phyloP scores from a whole-genome alignment of 371 early-diverging fungal genomes.

The Apophysomyces sp. region DNA sequence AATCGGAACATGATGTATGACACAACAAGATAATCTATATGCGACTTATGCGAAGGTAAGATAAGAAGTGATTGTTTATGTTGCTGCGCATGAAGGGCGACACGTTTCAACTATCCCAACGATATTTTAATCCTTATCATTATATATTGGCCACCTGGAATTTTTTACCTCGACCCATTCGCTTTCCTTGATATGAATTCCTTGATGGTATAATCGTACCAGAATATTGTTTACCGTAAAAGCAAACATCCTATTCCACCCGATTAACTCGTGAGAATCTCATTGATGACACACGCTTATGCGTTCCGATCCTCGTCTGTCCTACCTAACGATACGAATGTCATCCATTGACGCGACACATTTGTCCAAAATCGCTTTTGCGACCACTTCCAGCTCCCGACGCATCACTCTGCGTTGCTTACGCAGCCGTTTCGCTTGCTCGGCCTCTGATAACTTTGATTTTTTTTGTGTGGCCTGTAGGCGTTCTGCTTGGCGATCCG shows the following conservation, averaged over 20 bases:
- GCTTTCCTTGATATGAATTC: conserved; percentile 80
- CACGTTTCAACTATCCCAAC: conserved; percentile 52
- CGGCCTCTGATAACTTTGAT: conserved; percentile 13
- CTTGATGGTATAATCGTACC: conserved; percentile 80
- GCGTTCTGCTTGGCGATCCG: conserved; percentile 17
- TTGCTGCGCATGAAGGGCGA: conserved; percentile 66
- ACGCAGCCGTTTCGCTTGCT: background rate
- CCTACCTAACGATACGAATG: conserved; percentile 60
- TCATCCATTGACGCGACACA: conserved; percentile 71
- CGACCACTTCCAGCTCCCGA: conserved; percentile 54
- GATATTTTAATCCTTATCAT: background rate
- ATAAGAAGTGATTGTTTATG: conserved; percentile 76
- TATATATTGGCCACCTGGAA: background rate
- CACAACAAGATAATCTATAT: conserved; percentile 88
- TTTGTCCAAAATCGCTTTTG: conserved; percentile 64
- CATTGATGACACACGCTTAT: background rate
- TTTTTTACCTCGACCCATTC: conserved; percentile 72
- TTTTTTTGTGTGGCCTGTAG: conserved; percentile 10
- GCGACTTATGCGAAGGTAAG: conserved; percentile 88
- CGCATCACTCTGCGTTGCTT: conserved; percentile 42
- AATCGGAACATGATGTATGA: conserved; percentile 81
- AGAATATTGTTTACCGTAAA: conserved; percentile 76
- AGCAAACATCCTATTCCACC: conserved; percentile 56
- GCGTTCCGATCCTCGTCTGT: background rate
- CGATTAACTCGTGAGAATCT: conserved; percentile 5